Percentiles rank a stretch among this genome's conserved stretches.
Evolutionary conservation across 2,329 filamentous ascomycete species (phyloP).

Genomic region (Cladosporium austrohemisphaericum): DNA sequence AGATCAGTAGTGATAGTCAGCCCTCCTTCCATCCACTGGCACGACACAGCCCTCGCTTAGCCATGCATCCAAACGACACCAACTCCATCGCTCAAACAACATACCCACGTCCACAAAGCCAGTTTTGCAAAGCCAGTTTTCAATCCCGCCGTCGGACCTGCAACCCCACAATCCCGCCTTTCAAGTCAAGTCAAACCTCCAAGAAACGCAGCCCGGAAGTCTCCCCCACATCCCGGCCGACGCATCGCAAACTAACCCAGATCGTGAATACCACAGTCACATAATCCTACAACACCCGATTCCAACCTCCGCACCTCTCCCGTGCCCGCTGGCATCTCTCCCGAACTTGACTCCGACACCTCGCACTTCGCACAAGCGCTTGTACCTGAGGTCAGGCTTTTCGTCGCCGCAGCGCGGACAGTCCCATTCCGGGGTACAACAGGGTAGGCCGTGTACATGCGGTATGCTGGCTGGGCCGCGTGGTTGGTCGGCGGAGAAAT

Average conservation of each 20-base stretch:
- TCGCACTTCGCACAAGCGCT: slow-evolving; percentile 24
- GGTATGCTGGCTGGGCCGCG: slow-evolving; percentile 25
- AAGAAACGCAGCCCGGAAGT: no score
- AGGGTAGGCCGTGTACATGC: slow-evolving; percentile 15
- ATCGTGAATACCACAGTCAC: neutral
- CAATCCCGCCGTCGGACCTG: no score
- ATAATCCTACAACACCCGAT: slow-evolving; percentile 21
- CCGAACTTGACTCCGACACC: slow-evolving; percentile 28
- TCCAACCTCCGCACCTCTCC: slow-evolving; percentile 23
- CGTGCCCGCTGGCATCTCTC: slow-evolving; percentile 21
- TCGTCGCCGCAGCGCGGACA: slow-evolving; percentile 31
- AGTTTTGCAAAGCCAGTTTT: no score
- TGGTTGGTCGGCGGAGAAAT: slow-evolving; percentile 29
- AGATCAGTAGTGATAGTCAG: no score
- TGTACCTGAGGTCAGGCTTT: slow-evolving; percentile 24
- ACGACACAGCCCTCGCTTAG: no score
- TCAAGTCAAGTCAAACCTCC: no score
- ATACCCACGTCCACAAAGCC: no score
- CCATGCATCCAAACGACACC: no score
- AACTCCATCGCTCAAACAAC: no score
- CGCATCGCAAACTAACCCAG: no score
- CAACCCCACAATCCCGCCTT: no score
- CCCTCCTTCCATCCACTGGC: no score
- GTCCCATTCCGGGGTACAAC: slow-evolving; percentile 19
- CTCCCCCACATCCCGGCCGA: slow-evolving; percentile 11